phyloP scores from a whole-genome alignment of 2,329 filamentous ascomycete species.

The Reticulascus tulasneorum region DNA sequence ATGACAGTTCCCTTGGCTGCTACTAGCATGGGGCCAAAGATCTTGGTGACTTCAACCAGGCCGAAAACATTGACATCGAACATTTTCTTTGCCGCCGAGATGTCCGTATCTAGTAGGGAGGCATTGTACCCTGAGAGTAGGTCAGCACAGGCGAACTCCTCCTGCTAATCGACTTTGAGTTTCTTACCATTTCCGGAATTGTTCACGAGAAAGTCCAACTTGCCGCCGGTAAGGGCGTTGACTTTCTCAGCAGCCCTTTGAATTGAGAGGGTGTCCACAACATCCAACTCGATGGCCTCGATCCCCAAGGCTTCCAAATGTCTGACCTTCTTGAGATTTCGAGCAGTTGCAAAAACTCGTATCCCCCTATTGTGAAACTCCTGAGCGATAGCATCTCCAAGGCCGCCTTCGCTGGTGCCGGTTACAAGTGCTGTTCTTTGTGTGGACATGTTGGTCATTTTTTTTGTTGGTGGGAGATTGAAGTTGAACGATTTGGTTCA shows the following conservation, averaged over 20 bases:
- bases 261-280: slow-evolving; percentile 27
- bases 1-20: slow-evolving; percentile 25
- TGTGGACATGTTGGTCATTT: slow-evolving; percentile 33
- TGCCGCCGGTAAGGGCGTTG: slow-evolving; percentile 26
- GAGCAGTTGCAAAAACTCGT: slow-evolving; percentile 8
- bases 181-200: slow-evolving; percentile 32
- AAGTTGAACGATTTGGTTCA: too few species aligned
- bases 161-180: slow-evolving; percentile 28
- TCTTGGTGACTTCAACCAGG: slow-evolving; percentile 32
- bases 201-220: slow-evolving; percentile 39
- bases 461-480: slow-evolving; percentile 23
- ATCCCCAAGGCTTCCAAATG: slow-evolving; percentile 28
- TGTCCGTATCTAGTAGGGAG: slow-evolving; percentile 17
- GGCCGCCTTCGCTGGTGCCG: slow-evolving; percentile 22
- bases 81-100: slow-evolving; percentile 17
- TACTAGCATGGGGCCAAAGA: slow-evolving; percentile 33
- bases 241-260: slow-evolving; percentile 22
- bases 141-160: not conserved
- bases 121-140: slow-evolving; percentile 11
- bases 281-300: slow-evolving; percentile 35
- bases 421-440: slow-evolving; percentile 35
- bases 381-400: slow-evolving; percentile 7
- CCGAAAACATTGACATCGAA: slow-evolving; percentile 36
- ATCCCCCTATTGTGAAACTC: slow-evolving; percentile 3
- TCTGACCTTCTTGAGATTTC: slow-evolving; percentile 14